These are phyloP conservation scores for Lecanicillium sp. DNA, from an alignment of 2,329 filamentous ascomycete genomes.

Conservation along the genomic window DNA sequence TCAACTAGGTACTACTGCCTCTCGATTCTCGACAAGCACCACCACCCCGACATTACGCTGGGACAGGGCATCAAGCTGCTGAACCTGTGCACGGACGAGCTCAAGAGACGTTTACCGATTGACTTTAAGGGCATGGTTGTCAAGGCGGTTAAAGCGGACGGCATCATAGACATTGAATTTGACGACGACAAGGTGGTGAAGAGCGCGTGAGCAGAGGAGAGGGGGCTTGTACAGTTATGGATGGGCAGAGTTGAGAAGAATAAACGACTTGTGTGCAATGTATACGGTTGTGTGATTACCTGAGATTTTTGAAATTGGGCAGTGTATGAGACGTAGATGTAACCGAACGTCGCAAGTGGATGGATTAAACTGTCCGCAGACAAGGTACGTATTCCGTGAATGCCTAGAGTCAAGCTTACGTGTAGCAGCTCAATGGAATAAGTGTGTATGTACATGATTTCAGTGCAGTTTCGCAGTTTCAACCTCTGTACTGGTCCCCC, in stretches of 20 bases:
- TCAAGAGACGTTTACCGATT: conserved; percentile 93
- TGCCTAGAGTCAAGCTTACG: too few relatives aligned
- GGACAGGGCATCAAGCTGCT: conserved; percentile 89
- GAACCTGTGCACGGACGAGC: conserved; percentile 90
- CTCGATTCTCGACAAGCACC: conserved; percentile 96
- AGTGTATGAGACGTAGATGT: too few relatives aligned
- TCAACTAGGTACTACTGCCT: conserved; percentile 82
- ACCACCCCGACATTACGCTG: conserved; percentile 87
- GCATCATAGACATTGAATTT: conserved; percentile 77
- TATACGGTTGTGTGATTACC: too few relatives aligned
- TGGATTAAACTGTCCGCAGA: too few relatives aligned
- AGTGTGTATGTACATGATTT: too few relatives aligned
- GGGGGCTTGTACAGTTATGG: background rate
- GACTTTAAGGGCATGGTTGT: conserved; percentile 97
- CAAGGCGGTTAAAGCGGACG: conserved; percentile 93
- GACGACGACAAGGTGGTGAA: conserved; percentile 72
- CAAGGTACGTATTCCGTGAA: too few relatives aligned
- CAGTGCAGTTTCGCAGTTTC: too few relatives aligned
- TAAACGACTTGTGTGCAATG: background rate
- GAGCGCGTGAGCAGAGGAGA: conserved; percentile 40
- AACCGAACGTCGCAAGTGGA: too few relatives aligned
- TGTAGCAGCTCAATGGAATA: too few relatives aligned
- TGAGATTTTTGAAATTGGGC: too few relatives aligned
- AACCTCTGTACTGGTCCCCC: background rate
- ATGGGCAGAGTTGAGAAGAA: background rate